A percentile compares a stretch with the other conserved stretches of the same genome.
These are phyloP conservation scores for Hypoxylon sp. DNA, from an alignment of 2,329 filamentous ascomycete genomes.

Conservation along the genomic window DNA sequence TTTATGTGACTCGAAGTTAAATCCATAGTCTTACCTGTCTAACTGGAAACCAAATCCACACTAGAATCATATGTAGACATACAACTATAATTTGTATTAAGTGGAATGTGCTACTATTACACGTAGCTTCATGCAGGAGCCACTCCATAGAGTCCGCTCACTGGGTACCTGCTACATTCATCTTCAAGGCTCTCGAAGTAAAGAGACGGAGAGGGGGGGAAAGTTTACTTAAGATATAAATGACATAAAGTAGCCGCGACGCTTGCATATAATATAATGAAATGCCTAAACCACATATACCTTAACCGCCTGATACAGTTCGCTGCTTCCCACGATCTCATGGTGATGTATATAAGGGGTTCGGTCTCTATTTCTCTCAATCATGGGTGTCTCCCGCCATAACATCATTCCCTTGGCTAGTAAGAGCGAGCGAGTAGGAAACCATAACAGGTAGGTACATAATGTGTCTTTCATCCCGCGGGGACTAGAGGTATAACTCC, in stretches of 20 bases:
- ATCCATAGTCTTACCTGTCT: background rate
- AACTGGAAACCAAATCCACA: no score
- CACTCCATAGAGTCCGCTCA: background rate
- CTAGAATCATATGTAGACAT: no score
- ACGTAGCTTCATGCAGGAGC: no score
- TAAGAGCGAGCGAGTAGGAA: background rate
- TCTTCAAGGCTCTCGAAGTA: background rate
- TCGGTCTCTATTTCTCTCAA: conserved; percentile 6
- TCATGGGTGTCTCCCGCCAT: conserved; percentile 11
- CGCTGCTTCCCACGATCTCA: conserved; percentile 8
- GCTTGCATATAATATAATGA: background rate
- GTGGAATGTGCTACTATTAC: no score
- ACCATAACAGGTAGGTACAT: background rate
- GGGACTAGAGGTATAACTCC: background rate
- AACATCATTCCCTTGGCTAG: background rate
- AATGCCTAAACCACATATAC: background rate
- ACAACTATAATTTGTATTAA: no score
- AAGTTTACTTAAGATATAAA: background rate
- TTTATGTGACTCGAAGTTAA: background rate
- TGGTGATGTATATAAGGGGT: background rate
- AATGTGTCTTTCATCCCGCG: background rate
- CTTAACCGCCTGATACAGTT: background rate
- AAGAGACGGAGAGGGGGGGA: background rate
- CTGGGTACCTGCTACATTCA: background rate
- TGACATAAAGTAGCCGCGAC: background rate